These are phyloP conservation scores for Cadophora malorum DNA, from an alignment of 2,329 filamentous ascomycete genomes.

Conservation along the genomic window DNA sequence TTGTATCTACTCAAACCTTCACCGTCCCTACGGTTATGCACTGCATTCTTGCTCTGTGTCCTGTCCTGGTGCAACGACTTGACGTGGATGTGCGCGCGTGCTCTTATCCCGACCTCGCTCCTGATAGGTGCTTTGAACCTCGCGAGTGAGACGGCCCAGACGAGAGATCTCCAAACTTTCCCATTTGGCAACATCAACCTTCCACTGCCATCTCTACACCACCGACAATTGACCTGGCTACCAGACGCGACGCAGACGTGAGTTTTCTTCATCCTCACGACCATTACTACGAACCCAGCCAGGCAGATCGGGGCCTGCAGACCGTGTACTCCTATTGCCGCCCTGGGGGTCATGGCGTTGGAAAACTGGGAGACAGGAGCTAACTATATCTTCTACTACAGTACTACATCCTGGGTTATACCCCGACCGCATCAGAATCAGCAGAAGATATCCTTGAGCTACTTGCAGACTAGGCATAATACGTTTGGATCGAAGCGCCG, in stretches of 20 bases:
- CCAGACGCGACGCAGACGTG: slow-evolving; percentile 30
- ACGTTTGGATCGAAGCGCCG: slow-evolving; percentile 31
- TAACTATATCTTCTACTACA: slow-evolving; percentile 35
- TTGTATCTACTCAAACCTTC: background rate
- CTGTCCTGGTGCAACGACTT: slow-evolving; percentile 15
- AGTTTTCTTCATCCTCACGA: slow-evolving; percentile 31
- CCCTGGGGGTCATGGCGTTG: slow-evolving; percentile 31
- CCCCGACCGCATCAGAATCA: slow-evolving; percentile 5
- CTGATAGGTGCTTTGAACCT: slow-evolving; percentile 31
- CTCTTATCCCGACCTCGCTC: slow-evolving; percentile 29
- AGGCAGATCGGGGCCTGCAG: slow-evolving; percentile 11
- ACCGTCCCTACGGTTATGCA: background rate
- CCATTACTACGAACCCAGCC: background rate
- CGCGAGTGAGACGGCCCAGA: slow-evolving; percentile 30
- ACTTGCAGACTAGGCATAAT: slow-evolving; percentile 11
- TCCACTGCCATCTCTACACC: slow-evolving; percentile 29
- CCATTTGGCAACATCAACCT: slow-evolving; percentile 37
- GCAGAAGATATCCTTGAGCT: slow-evolving; percentile 8
- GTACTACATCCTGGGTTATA: slow-evolving; percentile 24
- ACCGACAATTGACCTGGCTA: slow-evolving; percentile 35
- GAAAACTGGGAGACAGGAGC: slow-evolving; percentile 33
- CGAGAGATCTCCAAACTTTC: slow-evolving; percentile 40
- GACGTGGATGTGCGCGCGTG: slow-evolving; percentile 35
- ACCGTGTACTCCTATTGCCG: slow-evolving; percentile 18
- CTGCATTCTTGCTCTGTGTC: background rate